Percentiles rank a stretch among this genome's conserved stretches.
phyloP scores from a whole-genome alignment of 345 rosid species.

The Draba incana region DNA sequence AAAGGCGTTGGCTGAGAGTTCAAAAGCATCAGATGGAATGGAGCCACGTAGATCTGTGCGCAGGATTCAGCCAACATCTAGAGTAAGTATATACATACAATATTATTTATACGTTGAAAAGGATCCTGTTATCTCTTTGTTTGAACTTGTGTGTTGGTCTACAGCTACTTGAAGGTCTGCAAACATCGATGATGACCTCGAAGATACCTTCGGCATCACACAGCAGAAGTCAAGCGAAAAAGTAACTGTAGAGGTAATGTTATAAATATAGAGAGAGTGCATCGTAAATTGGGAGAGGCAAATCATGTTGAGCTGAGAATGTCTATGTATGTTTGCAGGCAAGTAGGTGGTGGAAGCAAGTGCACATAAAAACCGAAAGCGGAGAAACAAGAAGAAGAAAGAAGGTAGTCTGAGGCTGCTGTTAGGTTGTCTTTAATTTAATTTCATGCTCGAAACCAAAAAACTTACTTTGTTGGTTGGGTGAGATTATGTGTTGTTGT shows the following conservation, averaged over 20 bases:
- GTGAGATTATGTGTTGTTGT: slow-evolving; percentile 28
- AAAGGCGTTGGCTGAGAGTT: slow-evolving; percentile 44
- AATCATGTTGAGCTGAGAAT: slow-evolving; percentile 23
- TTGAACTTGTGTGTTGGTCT: slow-evolving; percentile 15
- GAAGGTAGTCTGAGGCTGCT: too few relatives aligned
- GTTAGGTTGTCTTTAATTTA: slow-evolving; percentile 30
- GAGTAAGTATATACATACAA: slow-evolving; percentile 54
- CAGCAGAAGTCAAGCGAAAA: slow-evolving; percentile 59
- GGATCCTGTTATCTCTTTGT: not conserved
- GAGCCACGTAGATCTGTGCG: slow-evolving; percentile 97
- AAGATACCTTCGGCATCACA: slow-evolving; percentile 79
- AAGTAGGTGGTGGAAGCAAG: slow-evolving; percentile 51
- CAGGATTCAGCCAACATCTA: slow-evolving; percentile 95
- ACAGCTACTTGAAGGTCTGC: slow-evolving; percentile 94
- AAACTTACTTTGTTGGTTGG: slow-evolving; percentile 28
- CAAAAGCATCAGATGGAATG: slow-evolving; percentile 47
- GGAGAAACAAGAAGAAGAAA: not conserved
- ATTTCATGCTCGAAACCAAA: slow-evolving; percentile 1
- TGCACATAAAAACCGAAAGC: slow-evolving; percentile 40
- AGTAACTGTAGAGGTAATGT: slow-evolving; percentile 49
- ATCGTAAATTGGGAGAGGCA: slow-evolving; percentile 2
- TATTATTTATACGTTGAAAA: not conserved
- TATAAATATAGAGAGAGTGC: slow-evolving; percentile 2
- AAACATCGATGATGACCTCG: slow-evolving; percentile 79
- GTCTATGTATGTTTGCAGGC: slow-evolving; percentile 52